Evolutionary conservation across 257 asterid genomes (phyloP).

Genomic region (Dorcoceras hygrometricum): DNA sequence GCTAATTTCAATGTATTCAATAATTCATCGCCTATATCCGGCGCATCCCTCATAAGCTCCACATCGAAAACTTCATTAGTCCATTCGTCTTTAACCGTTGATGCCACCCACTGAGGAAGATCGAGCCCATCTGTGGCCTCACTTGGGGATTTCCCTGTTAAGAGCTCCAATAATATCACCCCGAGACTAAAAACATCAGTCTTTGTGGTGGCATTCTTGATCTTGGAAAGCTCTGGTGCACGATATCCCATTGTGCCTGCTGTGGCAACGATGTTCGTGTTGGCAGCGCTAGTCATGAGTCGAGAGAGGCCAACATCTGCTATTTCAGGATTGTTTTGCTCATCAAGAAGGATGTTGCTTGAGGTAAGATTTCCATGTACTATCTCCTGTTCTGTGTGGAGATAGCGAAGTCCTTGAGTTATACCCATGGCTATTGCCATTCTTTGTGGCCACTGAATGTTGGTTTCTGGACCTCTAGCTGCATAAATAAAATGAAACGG

Average conservation of each 20-base stretch:
- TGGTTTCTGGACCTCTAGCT: constrained; percentile 50
- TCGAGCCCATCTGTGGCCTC: constrained; percentile 2
- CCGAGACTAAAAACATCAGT: neutral
- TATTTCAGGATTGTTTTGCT: constrained; percentile 54
- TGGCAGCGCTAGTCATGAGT: constrained; percentile 47
- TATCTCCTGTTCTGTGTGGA: constrained; percentile 58
- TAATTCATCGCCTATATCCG: neutral
- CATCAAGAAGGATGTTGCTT: constrained; percentile 69
- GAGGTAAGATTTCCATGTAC: constrained; percentile 64
- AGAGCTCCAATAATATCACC: neutral
- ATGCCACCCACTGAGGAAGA: neutral
- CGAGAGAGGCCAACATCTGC: constrained; percentile 50
- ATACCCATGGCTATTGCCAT: constrained; percentile 68
- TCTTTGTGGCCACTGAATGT: constrained; percentile 73
- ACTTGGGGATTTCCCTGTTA: neutral
- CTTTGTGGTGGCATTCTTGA: neutral
- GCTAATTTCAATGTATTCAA: neutral
- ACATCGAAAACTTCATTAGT: neutral
- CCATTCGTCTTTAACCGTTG: neutral
- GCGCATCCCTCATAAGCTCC: neutral
- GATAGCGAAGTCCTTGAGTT: constrained; percentile 61
- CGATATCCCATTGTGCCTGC: constrained; percentile 33
- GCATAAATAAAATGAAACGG: constrained; percentile 7
- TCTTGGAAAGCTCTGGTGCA: constrained; percentile 1
- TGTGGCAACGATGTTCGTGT: constrained; percentile 39